A percentile compares a stretch with the other conserved stretches of the same genome.
phyloP scores from a whole-genome alignment of 2,329 filamentous ascomycete genomes.

The Trichoderma afroharzianum region DNA sequence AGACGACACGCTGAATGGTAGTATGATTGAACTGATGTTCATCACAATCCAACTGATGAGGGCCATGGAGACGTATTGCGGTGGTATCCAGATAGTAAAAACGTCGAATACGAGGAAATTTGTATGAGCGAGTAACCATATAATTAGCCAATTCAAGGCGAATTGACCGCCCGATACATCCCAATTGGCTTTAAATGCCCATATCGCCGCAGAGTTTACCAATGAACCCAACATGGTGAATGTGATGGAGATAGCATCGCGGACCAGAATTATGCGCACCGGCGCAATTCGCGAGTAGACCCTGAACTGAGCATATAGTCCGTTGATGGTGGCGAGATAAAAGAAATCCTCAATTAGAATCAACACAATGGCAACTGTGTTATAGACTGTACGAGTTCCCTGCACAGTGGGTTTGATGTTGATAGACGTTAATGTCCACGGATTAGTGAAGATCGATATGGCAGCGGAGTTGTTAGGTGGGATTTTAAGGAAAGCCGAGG shows the following conservation, averaged over 20 bases:
- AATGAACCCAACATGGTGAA: constrained; percentile 22
- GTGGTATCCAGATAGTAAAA: constrained; percentile 25
- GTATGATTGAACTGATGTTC: constrained; percentile 22
- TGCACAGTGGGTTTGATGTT: constrained; percentile 24
- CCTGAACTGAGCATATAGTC: constrained; percentile 24
- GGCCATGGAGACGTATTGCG: constrained; percentile 22
- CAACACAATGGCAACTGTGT: constrained; percentile 25
- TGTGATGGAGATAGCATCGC: constrained; percentile 18
- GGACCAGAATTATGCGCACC: constrained; percentile 19
- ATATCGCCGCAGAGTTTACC: constrained; percentile 19
- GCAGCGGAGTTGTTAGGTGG: constrained; percentile 17
- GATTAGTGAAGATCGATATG: constrained; percentile 22
- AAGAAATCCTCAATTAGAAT: constrained; percentile 26
- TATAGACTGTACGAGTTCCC: constrained; percentile 26
- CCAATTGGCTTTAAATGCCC: constrained; percentile 21
- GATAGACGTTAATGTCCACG: constrained; percentile 23
- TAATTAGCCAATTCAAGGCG: constrained; percentile 21
- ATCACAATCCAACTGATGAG: constrained; percentile 22
- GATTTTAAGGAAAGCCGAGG: constrained; percentile 18
- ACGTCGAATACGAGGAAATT: constrained; percentile 24
- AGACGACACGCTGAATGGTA: constrained; percentile 20
- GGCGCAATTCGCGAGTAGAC: constrained; percentile 19
- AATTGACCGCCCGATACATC: constrained; percentile 18
- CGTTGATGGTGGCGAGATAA: constrained; percentile 24
- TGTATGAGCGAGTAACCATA: constrained; percentile 23